Percentiles rank a stretch among this genome's conserved stretches.
These are phyloP conservation scores for Eimeria acervulina DNA, from an alignment of 169 alveolate species.

Conservation along the genomic window DNA sequence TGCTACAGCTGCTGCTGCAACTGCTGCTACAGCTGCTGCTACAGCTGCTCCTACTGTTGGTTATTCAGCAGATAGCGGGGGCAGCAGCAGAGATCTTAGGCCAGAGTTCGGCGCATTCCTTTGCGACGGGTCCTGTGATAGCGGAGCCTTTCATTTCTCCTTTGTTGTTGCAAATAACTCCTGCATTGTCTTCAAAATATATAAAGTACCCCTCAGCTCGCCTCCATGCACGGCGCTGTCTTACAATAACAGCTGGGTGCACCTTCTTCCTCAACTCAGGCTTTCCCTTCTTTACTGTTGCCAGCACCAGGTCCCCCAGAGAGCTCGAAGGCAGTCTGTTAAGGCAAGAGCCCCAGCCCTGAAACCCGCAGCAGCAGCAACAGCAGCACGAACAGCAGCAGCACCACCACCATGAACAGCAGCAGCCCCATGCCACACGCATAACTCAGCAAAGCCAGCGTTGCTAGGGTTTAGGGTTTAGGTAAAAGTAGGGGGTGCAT, in stretches of 20 bases:
- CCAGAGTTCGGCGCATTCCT: constrained; percentile 99
- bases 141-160: constrained; percentile 99
- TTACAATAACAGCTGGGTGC: constrained; percentile 98
- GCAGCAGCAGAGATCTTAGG: constrained; percentile 99
- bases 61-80: constrained; percentile 97
- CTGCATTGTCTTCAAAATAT: constrained; percentile 99
- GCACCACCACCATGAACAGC: too few species aligned
- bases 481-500: too few species aligned
- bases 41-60: constrained; percentile 16
- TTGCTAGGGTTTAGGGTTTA: too few species aligned
- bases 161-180: constrained; percentile 99
- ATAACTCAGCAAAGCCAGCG: constrained; percentile 5
- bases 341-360: constrained; percentile 97
- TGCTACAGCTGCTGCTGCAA: too few species aligned
- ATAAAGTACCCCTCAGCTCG: constrained; percentile 99
- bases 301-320: constrained; percentile 99
- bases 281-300: constrained; percentile 99
- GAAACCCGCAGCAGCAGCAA: neutral
- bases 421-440: too few species aligned
- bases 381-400: neutral
- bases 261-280: constrained; percentile 99
- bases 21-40: constrained; percentile 9
- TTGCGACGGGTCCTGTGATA: constrained; percentile 99
- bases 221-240: constrained; percentile 99
- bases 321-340: constrained; percentile 99